Evolutionary conservation across 1,284 basidiomycete species (phyloP).

Genomic region (Rhodotorula glutinis): DNA sequence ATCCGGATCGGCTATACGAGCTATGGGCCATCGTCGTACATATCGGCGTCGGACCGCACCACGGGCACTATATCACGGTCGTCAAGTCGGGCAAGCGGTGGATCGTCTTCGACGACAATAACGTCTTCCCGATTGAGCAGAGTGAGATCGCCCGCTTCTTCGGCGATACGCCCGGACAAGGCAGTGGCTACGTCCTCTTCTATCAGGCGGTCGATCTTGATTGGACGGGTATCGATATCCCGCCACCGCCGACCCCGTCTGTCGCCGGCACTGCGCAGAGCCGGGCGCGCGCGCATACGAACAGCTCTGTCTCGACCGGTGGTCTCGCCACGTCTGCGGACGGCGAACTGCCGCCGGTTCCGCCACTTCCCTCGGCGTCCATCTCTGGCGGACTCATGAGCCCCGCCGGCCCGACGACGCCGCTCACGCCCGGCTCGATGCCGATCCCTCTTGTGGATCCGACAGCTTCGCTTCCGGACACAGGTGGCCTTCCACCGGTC

Average conservation of each 20-base stretch:
- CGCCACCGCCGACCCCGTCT: slow-evolving; percentile 6
- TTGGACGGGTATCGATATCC: slow-evolving; percentile 16
- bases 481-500: neutral
- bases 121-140: slow-evolving; percentile 81
- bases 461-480: slow-evolving; percentile 1
- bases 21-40: slow-evolving; percentile 96
- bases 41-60: slow-evolving; percentile 91
- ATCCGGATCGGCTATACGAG: slow-evolving; percentile 82
- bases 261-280: neutral
- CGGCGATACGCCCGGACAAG: slow-evolving; percentile 74
- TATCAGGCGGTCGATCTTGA: slow-evolving; percentile 80
- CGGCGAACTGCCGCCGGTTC: slow-evolving; percentile 8
- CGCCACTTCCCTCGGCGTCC: slow-evolving; percentile 20
- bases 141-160: slow-evolving; percentile 88
- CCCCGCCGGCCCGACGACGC: neutral
- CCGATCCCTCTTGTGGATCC: slow-evolving; percentile 18
- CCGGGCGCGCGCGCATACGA: slow-evolving; percentile 9
- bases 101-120: slow-evolving; percentile 95
- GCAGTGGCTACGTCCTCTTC: slow-evolving; percentile 93
- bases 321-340: slow-evolving; percentile 3
- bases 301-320: slow-evolving; percentile 22
- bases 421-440: neutral
- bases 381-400: neutral
- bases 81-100: slow-evolving; percentile 77
- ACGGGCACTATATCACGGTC: slow-evolving; percentile 95